These are phyloP conservation scores for Penicillium alfredii DNA, from an alignment of 495 filamentous ascomycete genomes.

Conservation along the genomic window DNA sequence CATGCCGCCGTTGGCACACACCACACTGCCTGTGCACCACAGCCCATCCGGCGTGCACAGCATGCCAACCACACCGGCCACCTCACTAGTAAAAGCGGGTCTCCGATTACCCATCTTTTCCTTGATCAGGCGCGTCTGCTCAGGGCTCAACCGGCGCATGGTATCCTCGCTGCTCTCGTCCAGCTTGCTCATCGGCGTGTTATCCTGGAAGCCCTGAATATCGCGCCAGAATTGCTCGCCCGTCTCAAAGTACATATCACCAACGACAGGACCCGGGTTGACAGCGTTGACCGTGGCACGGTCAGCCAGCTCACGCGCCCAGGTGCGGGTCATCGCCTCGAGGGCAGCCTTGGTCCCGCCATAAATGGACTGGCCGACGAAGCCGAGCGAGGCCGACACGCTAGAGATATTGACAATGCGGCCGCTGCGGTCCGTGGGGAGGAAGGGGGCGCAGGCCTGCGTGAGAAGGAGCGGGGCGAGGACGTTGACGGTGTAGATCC, in stretches of 20 bases:
- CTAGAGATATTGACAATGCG: slow-evolving; percentile 75
- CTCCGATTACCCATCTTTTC: slow-evolving; percentile 59
- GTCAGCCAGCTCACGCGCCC: slow-evolving; percentile 75
- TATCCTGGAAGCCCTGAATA: slow-evolving; percentile 58
- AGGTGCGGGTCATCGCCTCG: slow-evolving; percentile 89
- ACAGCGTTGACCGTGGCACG: slow-evolving; percentile 77
- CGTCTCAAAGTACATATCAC: slow-evolving; percentile 64
- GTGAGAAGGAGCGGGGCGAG: slow-evolving; percentile 77
- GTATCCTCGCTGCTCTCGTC: slow-evolving; percentile 34
- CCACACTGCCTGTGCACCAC: slow-evolving; percentile 81
- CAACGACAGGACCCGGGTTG: slow-evolving; percentile 82
- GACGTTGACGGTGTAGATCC: slow-evolving; percentile 77
- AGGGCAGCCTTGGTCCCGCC: slow-evolving; percentile 85
- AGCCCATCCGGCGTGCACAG: slow-evolving; percentile 64
- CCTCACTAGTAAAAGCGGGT: slow-evolving; percentile 65
- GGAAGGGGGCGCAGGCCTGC: slow-evolving; percentile 61
- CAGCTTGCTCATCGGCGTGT: slow-evolving; percentile 57
- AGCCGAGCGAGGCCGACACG: slow-evolving; percentile 64
- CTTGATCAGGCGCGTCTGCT: slow-evolving; percentile 53
- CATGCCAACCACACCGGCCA: slow-evolving; percentile 84
- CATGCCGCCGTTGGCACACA: slow-evolving; percentile 87
- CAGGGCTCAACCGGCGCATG: slow-evolving; percentile 49
- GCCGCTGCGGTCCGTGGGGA: slow-evolving; percentile 68
- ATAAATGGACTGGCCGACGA: slow-evolving; percentile 68
- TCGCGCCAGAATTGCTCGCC: slow-evolving; percentile 49